These are phyloP conservation scores for Acmispon strigosus DNA, from an alignment of 306 rosid genomes.

Conservation along the genomic window DNA sequence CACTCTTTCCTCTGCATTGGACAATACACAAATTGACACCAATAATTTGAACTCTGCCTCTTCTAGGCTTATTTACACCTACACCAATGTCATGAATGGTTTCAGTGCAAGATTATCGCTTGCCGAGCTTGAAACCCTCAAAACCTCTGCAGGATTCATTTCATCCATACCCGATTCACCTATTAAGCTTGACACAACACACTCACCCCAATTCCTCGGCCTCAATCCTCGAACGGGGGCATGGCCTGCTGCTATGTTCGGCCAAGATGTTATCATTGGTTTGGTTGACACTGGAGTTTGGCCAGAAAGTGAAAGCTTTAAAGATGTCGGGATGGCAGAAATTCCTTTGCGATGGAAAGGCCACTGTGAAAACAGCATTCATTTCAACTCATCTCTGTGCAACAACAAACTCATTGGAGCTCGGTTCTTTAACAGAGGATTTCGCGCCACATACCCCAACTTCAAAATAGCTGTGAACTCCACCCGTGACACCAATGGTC, in stretches of 20 bases:
- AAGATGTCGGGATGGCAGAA: slow-evolving; percentile 40
- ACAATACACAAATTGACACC: neutral
- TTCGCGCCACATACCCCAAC: slow-evolving; percentile 28
- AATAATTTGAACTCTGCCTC: neutral
- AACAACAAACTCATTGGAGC: slow-evolving; percentile 87
- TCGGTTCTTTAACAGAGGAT: slow-evolving; percentile 60
- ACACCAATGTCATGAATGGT: slow-evolving; percentile 59
- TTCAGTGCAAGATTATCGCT: slow-evolving; percentile 60
- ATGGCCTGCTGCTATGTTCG: slow-evolving; percentile 44
- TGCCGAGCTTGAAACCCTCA: slow-evolving; percentile 40
- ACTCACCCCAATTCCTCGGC: slow-evolving; percentile 55
- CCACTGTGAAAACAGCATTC: slow-evolving; percentile 38
- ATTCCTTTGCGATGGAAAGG: slow-evolving; percentile 75
- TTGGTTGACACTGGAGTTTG: slow-evolving; percentile 66
- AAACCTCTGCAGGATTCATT: slow-evolving; percentile 43
- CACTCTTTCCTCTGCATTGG: slow-evolving; percentile 30
- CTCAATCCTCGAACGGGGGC: slow-evolving; percentile 34
- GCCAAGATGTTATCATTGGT: slow-evolving; percentile 58
- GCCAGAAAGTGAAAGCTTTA: slow-evolving; percentile 74
- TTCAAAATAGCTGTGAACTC: slow-evolving; percentile 30
- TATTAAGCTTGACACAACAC: slow-evolving; percentile 53
- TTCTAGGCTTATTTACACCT: slow-evolving; percentile 49
- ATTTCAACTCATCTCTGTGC: slow-evolving; percentile 52
- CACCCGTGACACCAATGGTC: slow-evolving; percentile 62
- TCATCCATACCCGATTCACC: slow-evolving; percentile 37